Base-by-base conservation (phyloP, 2,329 filamentous ascomycete species). In the Calcarisporium arbuscula region DNA sequence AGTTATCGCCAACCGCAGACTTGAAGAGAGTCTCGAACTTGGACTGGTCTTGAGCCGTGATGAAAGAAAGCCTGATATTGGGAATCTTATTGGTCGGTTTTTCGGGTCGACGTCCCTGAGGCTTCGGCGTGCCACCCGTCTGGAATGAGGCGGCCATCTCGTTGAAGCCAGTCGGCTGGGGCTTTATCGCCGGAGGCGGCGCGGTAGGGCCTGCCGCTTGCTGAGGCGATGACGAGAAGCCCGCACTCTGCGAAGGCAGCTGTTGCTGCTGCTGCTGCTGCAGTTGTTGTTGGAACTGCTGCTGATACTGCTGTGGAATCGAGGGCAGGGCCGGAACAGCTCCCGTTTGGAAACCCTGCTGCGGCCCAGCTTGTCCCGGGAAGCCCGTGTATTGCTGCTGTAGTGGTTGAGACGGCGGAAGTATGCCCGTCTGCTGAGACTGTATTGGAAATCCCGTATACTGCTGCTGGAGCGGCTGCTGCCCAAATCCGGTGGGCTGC, bases 1-100 rank as follows among this genome's bases (percentile, higher is more conserved):
- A 82, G 39, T 74, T 77, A 46, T 88, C 82, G 21, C 88, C 87
- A 22, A 90, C 87, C 11, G 92, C 90, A 36, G 89, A 94, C 65
- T 92, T 95, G 70, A 98, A 98, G 27, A 98, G 67, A 38, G 92
- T 92, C 67, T 98, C 92, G 51, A 98, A 98, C 64, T 95, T 95
- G 52, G 86, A 77, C 62, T 98, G 92, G 56, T 98, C 92, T 52
- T 83, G 79, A 18, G 86, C 89, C 4, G 90, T 95, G 53, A 98
- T 95, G 59, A 98, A 98, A 4, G 89, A 95, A 41, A 98, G 66
- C 32, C 92, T 77, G 46, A 96, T 94, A 56, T 85, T 96, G 19
- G 92, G 92, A 37, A 98, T 95, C 65, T 84, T 92, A 48, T 75
- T 80, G 10, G 72, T 64, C 28, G 68, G 58, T 50, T 77, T 79